These are phyloP conservation scores for Pueraria montana DNA, from an alignment of 306 rosid genomes.

Conservation along the genomic window DNA sequence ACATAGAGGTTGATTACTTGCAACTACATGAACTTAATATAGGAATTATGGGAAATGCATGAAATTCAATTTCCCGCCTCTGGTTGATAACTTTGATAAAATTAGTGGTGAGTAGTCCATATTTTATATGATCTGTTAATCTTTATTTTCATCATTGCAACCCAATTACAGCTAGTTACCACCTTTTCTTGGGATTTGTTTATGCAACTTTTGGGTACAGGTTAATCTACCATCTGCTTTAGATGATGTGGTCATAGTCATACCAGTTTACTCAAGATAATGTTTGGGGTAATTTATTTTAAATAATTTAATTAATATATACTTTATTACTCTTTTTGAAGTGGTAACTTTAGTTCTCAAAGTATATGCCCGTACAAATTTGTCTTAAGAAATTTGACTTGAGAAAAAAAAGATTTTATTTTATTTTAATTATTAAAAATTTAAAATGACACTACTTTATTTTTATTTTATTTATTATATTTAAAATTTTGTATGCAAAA, in stretches of 20 bases:
- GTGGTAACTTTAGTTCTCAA: background rate
- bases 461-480: too few relatives aligned
- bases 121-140: background rate
- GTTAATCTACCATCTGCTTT: background rate
- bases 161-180: background rate
- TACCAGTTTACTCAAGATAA: background rate
- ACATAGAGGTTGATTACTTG: constrained; percentile 33
- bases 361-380: background rate
- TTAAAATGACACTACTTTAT: too few relatives aligned
- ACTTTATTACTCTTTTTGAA: background rate
- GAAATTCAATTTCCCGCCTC: background rate
- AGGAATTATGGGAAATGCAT: background rate
- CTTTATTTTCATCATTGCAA: background rate
- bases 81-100: background rate
- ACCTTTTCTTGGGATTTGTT: background rate
- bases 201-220: background rate
- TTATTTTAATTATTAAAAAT: too few relatives aligned
- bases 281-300: background rate
- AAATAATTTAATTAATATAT: background rate
- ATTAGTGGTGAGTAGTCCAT: background rate
- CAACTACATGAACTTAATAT: background rate
- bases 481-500: too few relatives aligned
- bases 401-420: background rate
- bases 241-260: background rate
- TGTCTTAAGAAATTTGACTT: background rate